Conservation (phyloP, 148 eudicot genomes). For the Linanthus parryae region DNA sequence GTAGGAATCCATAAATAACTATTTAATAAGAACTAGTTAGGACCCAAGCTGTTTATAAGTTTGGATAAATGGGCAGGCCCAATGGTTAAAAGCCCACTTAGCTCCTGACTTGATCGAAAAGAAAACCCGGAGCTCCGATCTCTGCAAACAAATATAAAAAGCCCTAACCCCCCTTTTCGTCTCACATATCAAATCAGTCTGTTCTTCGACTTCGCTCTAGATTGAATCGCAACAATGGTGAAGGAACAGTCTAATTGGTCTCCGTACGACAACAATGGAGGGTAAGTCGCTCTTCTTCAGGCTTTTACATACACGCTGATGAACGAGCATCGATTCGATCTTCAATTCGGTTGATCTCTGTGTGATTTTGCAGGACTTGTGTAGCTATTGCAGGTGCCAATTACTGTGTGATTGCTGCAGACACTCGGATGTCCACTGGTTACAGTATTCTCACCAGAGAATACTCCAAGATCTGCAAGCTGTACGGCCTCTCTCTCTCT, state of each 20-base stretch:
- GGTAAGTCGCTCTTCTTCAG: constrained; percentile 28
- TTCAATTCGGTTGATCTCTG: no score
- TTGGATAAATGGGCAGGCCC: no score
- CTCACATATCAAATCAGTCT: no score
- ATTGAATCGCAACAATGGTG: constrained; percentile 25
- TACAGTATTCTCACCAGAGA: constrained; percentile 92
- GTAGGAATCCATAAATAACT: no score
- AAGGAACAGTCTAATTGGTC: constrained; percentile 74
- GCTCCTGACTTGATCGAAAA: background rate
- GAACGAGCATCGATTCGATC: no score
- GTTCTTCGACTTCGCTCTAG: background rate
- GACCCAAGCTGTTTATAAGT: no score
- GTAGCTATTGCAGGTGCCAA: constrained; percentile 82
- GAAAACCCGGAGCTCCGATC: constrained; percentile 4
- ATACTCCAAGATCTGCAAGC: constrained; percentile 70
- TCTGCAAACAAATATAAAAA: no score
- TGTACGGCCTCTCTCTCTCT: constrained; percentile 29
- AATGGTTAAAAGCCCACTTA: no score
- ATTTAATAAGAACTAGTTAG: no score
- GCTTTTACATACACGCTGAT: no score
- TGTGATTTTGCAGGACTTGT: constrained; percentile 46
- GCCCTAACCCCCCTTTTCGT: background rate
- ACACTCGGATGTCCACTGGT: constrained; percentile 93
- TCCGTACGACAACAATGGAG: constrained; percentile 94
- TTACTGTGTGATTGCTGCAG: constrained; percentile 91